Conservation (phyloP, 306 rosid species). For the barrel medic (Medicago truncatula) region MtrunA17r5.0-ANR NC_053046.1:28612001-28612500, state of each 20-base stretch:
- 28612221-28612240: slow-evolving; percentile 68
- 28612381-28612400: slow-evolving; percentile 71
- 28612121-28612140: slow-evolving; percentile 36
- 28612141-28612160: slow-evolving; percentile 32
- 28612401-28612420: slow-evolving; percentile 77
- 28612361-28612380: slow-evolving; percentile 74
- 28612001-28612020: slow-evolving; percentile 29
- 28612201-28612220: slow-evolving; percentile 55
- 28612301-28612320: slow-evolving; percentile 75
- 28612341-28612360: slow-evolving; percentile 59
- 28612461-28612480: slow-evolving; percentile 35
- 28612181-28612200: slow-evolving; percentile 46
- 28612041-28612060: slow-evolving; percentile 52
- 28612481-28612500: slow-evolving; percentile 21
- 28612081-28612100: slow-evolving; percentile 59
- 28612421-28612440: slow-evolving; percentile 80
- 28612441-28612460: slow-evolving; percentile 63
- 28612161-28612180: slow-evolving; percentile 47
- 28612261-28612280: slow-evolving; percentile 63
- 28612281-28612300: slow-evolving; percentile 60
- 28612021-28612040: slow-evolving; percentile 54
- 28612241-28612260: slow-evolving; percentile 74
- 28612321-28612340: slow-evolving; percentile 74
- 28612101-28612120: slow-evolving; percentile 55
- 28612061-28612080: slow-evolving; percentile 48